Conservation (phyloP, 2,329 filamentous ascomycete genomes). For the Talaromyces sp. region DNA sequence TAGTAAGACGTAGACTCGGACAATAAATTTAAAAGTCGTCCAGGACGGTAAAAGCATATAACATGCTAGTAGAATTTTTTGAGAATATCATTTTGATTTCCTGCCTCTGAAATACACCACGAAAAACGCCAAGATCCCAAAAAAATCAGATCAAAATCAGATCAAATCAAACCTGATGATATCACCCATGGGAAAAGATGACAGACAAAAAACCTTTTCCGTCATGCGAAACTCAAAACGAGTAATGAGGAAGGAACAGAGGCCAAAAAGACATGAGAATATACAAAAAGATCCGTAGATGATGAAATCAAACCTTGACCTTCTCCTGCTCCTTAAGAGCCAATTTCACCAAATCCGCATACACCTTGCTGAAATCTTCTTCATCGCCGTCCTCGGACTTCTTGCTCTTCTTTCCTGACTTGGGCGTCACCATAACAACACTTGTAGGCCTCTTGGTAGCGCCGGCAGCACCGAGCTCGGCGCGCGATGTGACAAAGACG, state of each 20-base stretch:
- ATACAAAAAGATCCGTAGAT: constrained; percentile 1
- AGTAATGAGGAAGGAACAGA: not conserved
- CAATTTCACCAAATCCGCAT: constrained; percentile 56
- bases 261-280: not conserved
- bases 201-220: not conserved
- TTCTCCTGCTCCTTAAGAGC: constrained; percentile 57
- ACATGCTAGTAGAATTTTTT: too few species aligned
- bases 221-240: not conserved
- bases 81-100: constrained; percentile 17
- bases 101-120: constrained; percentile 40
- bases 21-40: not conserved
- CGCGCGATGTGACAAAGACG: constrained; percentile 87
- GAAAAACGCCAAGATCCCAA: constrained; percentile 11
- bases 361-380: constrained; percentile 51
- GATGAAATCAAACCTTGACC: constrained; percentile 48
- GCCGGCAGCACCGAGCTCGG: constrained; percentile 88
- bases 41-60: too few species aligned
- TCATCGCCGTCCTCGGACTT: constrained; percentile 47
- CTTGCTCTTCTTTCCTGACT: constrained; percentile 49
- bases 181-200: constrained; percentile 16
- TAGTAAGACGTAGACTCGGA: not conserved
- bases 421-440: constrained; percentile 76
- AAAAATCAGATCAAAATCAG: constrained; percentile 7
- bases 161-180: constrained; percentile 14
- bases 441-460: constrained; percentile 95